Evolutionary conservation across 106 monocot genomes (phyloP).

Genomic region (Narthecium ossifragum): DNA sequence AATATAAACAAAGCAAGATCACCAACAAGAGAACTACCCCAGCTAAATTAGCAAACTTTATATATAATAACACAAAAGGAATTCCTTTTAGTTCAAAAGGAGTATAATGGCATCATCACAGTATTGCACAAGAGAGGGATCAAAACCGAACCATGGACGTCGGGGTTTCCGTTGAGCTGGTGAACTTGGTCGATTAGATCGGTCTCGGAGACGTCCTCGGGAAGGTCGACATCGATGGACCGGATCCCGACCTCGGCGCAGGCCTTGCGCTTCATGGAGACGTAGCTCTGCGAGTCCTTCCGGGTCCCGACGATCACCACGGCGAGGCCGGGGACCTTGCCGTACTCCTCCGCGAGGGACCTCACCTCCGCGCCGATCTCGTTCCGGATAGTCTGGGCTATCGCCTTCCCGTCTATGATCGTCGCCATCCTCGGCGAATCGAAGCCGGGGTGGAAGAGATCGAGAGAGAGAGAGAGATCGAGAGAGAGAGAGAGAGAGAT

Average conservation of each 20-base stretch:
- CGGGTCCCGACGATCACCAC: slow-evolving; percentile 82
- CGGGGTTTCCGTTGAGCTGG: slow-evolving; percentile 58
- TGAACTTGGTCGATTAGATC: slow-evolving; percentile 58
- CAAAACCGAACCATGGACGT: slow-evolving; percentile 60
- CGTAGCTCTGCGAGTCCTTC: slow-evolving; percentile 89
- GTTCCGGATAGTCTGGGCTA: slow-evolving; percentile 66
- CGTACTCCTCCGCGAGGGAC: slow-evolving; percentile 35
- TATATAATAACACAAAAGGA: no score
- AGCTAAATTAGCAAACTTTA: no score
- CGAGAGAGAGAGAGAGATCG: slow-evolving; percentile 3
- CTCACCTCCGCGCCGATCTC: slow-evolving; percentile 76
- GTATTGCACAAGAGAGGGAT: background rate
- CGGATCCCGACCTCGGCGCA: slow-evolving; percentile 89
- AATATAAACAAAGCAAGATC: no score
- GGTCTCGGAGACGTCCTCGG: slow-evolving; percentile 56
- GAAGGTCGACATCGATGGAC: slow-evolving; percentile 61
- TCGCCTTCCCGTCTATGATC: slow-evolving; percentile 89
- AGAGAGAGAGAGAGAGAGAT: background rate
- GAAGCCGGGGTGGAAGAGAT: background rate
- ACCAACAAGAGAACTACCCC: no score
- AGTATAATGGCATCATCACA: no score
- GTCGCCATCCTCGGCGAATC: slow-evolving; percentile 30
- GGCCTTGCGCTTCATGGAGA: slow-evolving; percentile 87
- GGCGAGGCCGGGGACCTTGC: slow-evolving; percentile 77
- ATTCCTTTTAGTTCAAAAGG: no score